phyloP scores from a whole-genome alignment of 192 early-diverging fungal species.

The Backusella tuberculispora region DNA sequence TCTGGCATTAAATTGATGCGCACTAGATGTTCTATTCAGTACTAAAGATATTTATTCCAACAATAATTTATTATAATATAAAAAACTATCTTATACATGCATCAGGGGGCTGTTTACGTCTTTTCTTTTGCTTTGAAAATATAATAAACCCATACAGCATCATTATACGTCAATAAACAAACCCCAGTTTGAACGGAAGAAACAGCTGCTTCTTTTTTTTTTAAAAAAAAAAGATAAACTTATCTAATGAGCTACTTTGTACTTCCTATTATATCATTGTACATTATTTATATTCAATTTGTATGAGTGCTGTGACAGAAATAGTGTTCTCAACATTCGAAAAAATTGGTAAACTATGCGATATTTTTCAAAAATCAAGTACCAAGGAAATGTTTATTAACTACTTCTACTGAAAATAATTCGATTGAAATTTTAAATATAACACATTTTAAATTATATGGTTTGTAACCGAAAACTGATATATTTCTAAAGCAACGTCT shows the following conservation, averaged over 20 bases:
- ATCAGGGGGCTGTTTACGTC: neutral
- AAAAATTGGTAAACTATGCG: conserved; percentile 1
- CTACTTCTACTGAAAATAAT: neutral
- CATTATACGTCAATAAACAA: neutral
- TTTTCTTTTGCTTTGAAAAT: neutral
- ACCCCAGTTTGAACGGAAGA: neutral
- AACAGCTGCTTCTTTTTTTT: too few species aligned
- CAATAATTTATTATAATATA: neutral
- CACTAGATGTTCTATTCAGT: neutral
- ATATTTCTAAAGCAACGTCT: neutral
- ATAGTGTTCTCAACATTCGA: conserved; percentile 2
- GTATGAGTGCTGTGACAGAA: neutral
- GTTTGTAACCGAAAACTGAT: neutral
- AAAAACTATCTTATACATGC: neutral
- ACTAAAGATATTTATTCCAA: neutral
- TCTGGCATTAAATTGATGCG: neutral
- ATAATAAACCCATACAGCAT: too few species aligned
- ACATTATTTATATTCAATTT: neutral
- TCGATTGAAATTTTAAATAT: neutral
- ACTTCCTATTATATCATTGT: conserved; percentile 5
- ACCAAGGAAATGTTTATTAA: neutral
- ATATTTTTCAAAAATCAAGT: neutral
- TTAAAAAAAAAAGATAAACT: neutral
- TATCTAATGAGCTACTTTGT: neutral
- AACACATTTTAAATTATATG: neutral